phyloP scores from a whole-genome alignment of 2,329 filamentous ascomycete genomes.

The Sarocladiaceae sp. region DNA sequence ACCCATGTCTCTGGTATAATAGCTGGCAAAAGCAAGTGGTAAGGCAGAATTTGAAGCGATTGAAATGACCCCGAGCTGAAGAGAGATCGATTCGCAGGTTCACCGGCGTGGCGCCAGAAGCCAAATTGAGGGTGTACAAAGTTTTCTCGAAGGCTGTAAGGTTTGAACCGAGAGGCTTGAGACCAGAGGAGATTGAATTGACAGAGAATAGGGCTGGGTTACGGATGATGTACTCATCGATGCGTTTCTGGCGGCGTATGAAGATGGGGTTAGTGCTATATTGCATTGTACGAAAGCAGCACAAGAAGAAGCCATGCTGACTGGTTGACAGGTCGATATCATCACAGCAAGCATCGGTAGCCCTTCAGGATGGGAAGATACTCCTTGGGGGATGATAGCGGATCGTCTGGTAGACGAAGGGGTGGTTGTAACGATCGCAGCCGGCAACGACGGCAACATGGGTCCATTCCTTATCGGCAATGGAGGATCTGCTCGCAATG shows the following conservation, averaged over 20 bases:
- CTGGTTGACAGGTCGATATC: conserved; percentile 18
- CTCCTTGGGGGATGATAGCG: conserved; percentile 26
- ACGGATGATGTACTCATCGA: conserved; percentile 20
- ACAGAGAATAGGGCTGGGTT: conserved; percentile 12
- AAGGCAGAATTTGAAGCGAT: not conserved
- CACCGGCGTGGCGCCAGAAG: conserved; percentile 9
- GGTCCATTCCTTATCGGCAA: conserved; percentile 1
- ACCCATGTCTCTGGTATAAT: conserved; percentile 26
- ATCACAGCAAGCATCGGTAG: conserved; percentile 26
- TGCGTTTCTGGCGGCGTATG: conserved; percentile 27
- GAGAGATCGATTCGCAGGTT: conserved; percentile 2
- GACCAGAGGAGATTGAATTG: not conserved
- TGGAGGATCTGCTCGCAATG: conserved; percentile 35
- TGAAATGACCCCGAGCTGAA: not conserved
- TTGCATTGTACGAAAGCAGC: conserved; percentile 8
- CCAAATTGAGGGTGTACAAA: conserved; percentile 9
- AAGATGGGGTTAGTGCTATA: conserved; percentile 18
- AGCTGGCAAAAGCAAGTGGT: conserved; percentile 11
- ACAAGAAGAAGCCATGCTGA: no score
- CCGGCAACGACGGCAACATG: conserved; percentile 6
- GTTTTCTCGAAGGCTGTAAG: conserved; percentile 15
- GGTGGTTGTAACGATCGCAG: conserved; percentile 10
- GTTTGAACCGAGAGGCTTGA: not conserved
- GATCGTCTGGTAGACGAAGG: conserved; percentile 24
- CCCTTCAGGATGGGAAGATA: conserved; percentile 21